phyloP scores from a whole-genome alignment of 176 grass and related monocot species.

The Dendrocalamus sinicus region DNA sequence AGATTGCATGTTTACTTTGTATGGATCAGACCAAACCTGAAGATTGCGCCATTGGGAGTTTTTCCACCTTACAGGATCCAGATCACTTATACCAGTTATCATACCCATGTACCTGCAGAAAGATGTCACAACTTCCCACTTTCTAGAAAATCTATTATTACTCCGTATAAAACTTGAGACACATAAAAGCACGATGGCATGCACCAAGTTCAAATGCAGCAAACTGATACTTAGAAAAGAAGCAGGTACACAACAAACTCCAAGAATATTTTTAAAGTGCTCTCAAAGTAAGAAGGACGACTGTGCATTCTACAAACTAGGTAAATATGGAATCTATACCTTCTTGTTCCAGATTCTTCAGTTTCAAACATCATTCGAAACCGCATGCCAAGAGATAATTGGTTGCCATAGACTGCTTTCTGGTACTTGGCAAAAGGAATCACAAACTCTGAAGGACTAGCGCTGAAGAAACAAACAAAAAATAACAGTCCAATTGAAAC shows the following conservation, averaged over 20 bases:
- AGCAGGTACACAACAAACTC: constrained; percentile 13
- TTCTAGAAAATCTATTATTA: constrained; percentile 14
- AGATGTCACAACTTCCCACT: constrained; percentile 15
- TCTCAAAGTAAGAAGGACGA: background rate
- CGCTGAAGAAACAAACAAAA: constrained; percentile 45
- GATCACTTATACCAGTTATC: constrained; percentile 73
- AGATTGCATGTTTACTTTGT: constrained; percentile 29
- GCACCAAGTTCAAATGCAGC: constrained; percentile 1
- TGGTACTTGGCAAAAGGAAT: constrained; percentile 87
- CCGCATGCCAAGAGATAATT: constrained; percentile 83
- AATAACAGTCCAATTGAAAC: constrained; percentile 13
- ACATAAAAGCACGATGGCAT: background rate
- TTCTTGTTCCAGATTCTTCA: constrained; percentile 81
- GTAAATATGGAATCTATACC: constrained; percentile 48
- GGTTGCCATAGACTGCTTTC: constrained; percentile 68
- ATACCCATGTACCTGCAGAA: constrained; percentile 79
- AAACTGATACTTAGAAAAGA: constrained; percentile 32
- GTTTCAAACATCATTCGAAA: constrained; percentile 95
- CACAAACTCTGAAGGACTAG: constrained; percentile 84
- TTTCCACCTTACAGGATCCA: constrained; percentile 81
- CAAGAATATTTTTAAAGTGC: constrained; percentile 34
- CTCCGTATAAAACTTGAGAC: constrained; percentile 23
- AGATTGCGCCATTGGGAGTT: constrained; percentile 75
- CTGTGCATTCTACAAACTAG: constrained; percentile 36
- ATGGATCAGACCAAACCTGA: constrained; percentile 62